Conservation (phyloP, 176 grass and related monocot species). For the Chloris gayana region DNA sequence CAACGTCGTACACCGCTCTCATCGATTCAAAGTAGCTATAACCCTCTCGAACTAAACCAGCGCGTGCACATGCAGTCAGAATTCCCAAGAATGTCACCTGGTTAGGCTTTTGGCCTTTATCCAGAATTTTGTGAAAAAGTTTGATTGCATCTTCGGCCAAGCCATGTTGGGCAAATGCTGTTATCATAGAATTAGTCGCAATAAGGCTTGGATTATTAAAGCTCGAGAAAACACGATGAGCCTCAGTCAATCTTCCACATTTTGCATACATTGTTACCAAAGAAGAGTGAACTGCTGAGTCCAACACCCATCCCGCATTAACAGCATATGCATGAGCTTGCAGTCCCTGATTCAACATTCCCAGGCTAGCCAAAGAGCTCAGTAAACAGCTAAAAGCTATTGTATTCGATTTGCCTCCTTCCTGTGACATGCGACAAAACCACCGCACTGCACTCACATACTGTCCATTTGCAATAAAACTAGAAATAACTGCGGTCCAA, state of each 20-base stretch:
- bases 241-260: conserved; percentile 60
- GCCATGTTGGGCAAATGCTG: conserved; percentile 68
- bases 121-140: conserved; percentile 55
- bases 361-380: conserved; percentile 61
- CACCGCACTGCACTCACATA: conserved; percentile 48
- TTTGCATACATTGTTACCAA: conserved; percentile 83
- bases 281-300: conserved; percentile 57
- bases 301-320: conserved; percentile 53
- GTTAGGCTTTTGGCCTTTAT: conserved; percentile 55
- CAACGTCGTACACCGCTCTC: conserved; percentile 46
- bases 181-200: conserved; percentile 64
- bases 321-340: conserved; percentile 71
- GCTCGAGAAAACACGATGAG: conserved; percentile 50
- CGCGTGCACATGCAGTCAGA: conserved; percentile 59
- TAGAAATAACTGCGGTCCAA: conserved; percentile 65
- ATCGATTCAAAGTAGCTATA: conserved; percentile 60
- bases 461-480: conserved; percentile 50
- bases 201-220: conserved; percentile 51
- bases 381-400: conserved; percentile 51
- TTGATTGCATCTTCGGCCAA: conserved; percentile 56
- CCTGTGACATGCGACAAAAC: conserved; percentile 61
- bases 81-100: conserved; percentile 65
- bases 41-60: conserved; percentile 68
- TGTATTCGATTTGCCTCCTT: conserved; percentile 52
- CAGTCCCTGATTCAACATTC: conserved; percentile 49